Evolutionary conservation across 1,139 yeast species (phyloP), one percentile per base, ranked within the genome.

Genomic region (Pichia sp.): DNA sequence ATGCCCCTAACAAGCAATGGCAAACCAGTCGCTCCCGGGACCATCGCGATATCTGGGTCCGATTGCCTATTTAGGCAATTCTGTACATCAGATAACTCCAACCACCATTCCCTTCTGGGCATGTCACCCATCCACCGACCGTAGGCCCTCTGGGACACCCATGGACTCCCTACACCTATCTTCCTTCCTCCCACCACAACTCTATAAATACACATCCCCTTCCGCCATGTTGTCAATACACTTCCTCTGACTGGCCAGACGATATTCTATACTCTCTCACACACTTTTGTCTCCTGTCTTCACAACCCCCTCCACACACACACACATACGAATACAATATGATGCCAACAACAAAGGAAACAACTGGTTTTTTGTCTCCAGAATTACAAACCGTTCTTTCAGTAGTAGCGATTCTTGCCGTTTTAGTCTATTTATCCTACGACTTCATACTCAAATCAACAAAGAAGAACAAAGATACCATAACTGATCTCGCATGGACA

Each of bases 61-160:
- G 6, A 40, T 45, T 42, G 20, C 51, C 49, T 19, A 35, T 34
- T 45, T 21, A 5, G 49, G 51, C n/a, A 48, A 35, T 45, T 45
- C 21, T 45, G 41, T 35, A 44, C 50, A 33, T 22, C 27, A 24
- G 27, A 24, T 24, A 24, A 24, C 27, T 41, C 12, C 14, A 9
- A 18, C 19, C 20, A 21, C n/a, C n/a, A n/a, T n/a, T n/a, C n/a
- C n/a, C n/a, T n/a, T n/a, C n/a, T n/a, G n/a, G n/a, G n/a, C n/a
- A n/a, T n/a, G n/a, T n/a, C n/a, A n/a, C n/a, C n/a, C n/a, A n/a
- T n/a, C n/a, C n/a, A n/a, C n/a, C n/a, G n/a, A n/a, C n/a, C n/a
- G n/a, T n/a, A n/a, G n/a, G n/a, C n/a, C n/a, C n/a, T n/a, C n/a
- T n/a, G n/a, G n/a, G n/a, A n/a, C n/a, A n/a, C n/a, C n/a, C n/a